Conservation (phyloP, 2,329 filamentous ascomycete genomes). For the Botrytis medusae region DNA sequence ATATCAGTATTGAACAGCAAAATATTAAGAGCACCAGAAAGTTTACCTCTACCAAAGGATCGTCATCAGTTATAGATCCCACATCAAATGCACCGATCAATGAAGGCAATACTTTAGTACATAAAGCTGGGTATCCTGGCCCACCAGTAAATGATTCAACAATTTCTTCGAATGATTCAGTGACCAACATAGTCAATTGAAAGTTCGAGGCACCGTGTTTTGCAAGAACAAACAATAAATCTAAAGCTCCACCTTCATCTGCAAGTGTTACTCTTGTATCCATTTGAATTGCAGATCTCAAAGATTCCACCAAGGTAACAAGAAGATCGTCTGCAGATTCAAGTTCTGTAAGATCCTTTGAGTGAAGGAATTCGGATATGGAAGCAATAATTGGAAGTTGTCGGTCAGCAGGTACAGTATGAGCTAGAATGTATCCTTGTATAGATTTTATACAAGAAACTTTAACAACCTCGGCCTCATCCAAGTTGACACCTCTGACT, state of each 20-base stretch:
- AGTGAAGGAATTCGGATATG: constrained; percentile 70
- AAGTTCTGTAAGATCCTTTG: constrained; percentile 78
- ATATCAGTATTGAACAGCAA: constrained; percentile 29
- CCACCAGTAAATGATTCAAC: constrained; percentile 66
- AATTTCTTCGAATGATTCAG: constrained; percentile 88
- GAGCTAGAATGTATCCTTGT: constrained; percentile 60
- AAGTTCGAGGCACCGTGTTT: constrained; percentile 88
- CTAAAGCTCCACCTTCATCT: constrained; percentile 70
- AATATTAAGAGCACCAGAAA: constrained; percentile 5
- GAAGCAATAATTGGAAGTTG: constrained; percentile 62
- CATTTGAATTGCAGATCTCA: constrained; percentile 79
- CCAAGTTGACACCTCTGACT: constrained; percentile 71
- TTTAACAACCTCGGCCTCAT: constrained; percentile 84
- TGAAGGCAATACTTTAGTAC: constrained; percentile 81
- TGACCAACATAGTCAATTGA: constrained; percentile 83
- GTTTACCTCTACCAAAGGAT: constrained; percentile 72
- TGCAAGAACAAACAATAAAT: constrained; percentile 83
- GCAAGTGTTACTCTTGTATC: constrained; percentile 74
- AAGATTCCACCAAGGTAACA: constrained; percentile 82
- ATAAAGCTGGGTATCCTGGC: constrained; percentile 74
- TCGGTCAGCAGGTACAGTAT: constrained; percentile 51
- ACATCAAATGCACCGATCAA: constrained; percentile 88
- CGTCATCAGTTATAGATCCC: constrained; percentile 79
- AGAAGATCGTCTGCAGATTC: constrained; percentile 90
- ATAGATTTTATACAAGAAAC: constrained; percentile 87